Evolutionary conservation across 768 basidiomycete species (phyloP).

Genomic region (Serpula lacrymans): DNA sequence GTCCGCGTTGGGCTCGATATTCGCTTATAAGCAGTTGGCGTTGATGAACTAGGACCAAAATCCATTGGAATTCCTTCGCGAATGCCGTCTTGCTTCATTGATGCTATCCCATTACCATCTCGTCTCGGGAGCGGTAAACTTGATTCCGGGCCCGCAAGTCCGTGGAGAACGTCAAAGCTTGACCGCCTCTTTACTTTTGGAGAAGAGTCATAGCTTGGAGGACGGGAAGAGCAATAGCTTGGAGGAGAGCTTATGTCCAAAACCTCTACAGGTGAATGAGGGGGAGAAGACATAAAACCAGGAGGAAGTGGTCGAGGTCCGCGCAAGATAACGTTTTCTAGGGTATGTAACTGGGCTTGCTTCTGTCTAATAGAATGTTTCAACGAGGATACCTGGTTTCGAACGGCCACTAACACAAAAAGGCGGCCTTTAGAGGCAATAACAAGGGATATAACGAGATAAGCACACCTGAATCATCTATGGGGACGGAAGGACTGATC

Average conservation of each 20-base stretch:
- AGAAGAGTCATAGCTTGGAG: slow-evolving; percentile 37
- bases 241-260: slow-evolving; percentile 29
- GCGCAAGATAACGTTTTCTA: slow-evolving; percentile 67
- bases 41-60: slow-evolving; percentile 41
- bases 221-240: too few relatives aligned
- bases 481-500: slow-evolving; percentile 49
- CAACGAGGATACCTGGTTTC: slow-evolving; percentile 76
- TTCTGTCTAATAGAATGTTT: slow-evolving; percentile 83
- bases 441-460: slow-evolving; percentile 3
- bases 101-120: slow-evolving; percentile 34
- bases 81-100: slow-evolving; percentile 51
- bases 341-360: slow-evolving; percentile 69
- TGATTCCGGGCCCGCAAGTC: slow-evolving; percentile 74
- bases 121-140: slow-evolving; percentile 66
- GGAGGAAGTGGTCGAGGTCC: slow-evolving; percentile 59
- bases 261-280: slow-evolving; percentile 35
- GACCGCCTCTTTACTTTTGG: slow-evolving; percentile 58
- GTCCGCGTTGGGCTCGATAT: slow-evolving; percentile 72
- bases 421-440: slow-evolving; percentile 17
- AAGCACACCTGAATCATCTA: slow-evolving; percentile 66
- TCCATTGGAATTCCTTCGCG: slow-evolving; percentile 70
- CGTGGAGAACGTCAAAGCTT: slow-evolving; percentile 68
- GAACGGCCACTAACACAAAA: slow-evolving; percentile 57
- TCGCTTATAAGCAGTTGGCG: slow-evolving; percentile 44
- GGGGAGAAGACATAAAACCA: slow-evolving; percentile 36